Conservation (phyloP, 805 yeast genomes). For the Middelhovenomyces tepae region DNA sequence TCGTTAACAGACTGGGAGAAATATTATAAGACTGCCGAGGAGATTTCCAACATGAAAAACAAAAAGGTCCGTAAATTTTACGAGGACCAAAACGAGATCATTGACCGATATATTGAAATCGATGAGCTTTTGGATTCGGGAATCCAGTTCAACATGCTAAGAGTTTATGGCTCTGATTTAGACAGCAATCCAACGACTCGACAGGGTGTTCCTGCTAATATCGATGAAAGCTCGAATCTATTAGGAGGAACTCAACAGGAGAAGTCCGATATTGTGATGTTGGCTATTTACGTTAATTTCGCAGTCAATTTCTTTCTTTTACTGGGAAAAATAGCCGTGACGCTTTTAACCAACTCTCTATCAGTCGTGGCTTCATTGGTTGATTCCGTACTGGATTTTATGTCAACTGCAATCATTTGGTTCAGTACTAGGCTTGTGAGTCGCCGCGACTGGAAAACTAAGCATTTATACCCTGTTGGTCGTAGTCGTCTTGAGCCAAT, state of each 20-base stretch:
- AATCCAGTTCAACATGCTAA: conserved; percentile 53
- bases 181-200: conserved; percentile 18
- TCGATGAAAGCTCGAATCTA: conserved; percentile 51
- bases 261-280: conserved; percentile 36
- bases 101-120: conserved; percentile 48
- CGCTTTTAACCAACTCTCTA: conserved; percentile 57
- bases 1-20: conserved; percentile 37
- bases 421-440: conserved; percentile 39
- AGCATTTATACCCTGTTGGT: conserved; percentile 52
- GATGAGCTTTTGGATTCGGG: conserved; percentile 66
- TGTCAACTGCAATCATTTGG: conserved; percentile 67
- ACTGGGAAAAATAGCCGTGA: conserved; percentile 51
- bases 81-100: conserved; percentile 48
- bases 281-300: conserved; percentile 60
- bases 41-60: conserved; percentile 19
- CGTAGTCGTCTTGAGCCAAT: conserved; percentile 66
- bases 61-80: conserved; percentile 38
- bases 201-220: conserved; percentile 47
- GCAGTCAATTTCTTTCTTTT: conserved; percentile 46
- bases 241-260: conserved; percentile 36
- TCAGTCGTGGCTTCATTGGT: conserved; percentile 72
- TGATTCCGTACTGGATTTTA: conserved; percentile 64
- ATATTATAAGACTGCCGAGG: conserved; percentile 18
- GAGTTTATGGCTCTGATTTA: conserved; percentile 43
- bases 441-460: conserved; percentile 37